A percentile compares a stretch with the other conserved stretches of the same genome.
Conservation (phyloP, 257 asterid species). For the Salvia splendens region DNA sequence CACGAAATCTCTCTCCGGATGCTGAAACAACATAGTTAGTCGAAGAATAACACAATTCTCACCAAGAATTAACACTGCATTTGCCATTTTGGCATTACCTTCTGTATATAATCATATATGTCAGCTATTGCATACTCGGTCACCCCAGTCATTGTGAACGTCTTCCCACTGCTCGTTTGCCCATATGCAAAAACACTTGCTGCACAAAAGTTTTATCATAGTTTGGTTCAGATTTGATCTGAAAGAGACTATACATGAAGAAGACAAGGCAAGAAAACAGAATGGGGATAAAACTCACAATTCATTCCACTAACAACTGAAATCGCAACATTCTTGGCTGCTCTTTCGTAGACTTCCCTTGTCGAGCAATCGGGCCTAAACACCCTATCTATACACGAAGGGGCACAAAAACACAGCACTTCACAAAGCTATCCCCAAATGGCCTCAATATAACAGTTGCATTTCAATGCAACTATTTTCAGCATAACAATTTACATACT, state of each 20-base stretch:
- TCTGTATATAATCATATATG: constrained; percentile 68
- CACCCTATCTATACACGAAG: constrained; percentile 61
- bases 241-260: constrained; percentile 7
- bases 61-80: neutral
- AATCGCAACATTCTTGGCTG: constrained; percentile 87
- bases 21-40: constrained; percentile 48
- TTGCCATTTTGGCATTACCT: constrained; percentile 44
- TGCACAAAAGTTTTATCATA: constrained; percentile 35
- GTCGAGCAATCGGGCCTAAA: constrained; percentile 74
- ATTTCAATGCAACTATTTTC: neutral
- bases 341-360: constrained; percentile 83
- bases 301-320: constrained; percentile 84
- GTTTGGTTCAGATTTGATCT: neutral
- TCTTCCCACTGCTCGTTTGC: constrained; percentile 98
- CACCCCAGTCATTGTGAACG: constrained; percentile 89
- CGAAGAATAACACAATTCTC: constrained; percentile 9
- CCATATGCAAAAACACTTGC: constrained; percentile 97
- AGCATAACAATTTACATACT: constrained; percentile 15
- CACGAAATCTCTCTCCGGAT: constrained; percentile 66
- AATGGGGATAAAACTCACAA: constrained; percentile 49
- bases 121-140: constrained; percentile 86
- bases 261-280: too few species aligned
- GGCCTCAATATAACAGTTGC: too few species aligned
- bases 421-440: constrained; percentile 16
- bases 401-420: neutral